Evolutionary conservation across 2,329 filamentous ascomycete species (phyloP), one percentile per base, ranked within the genome.

Genomic region (Cercospora beticola): DNA sequence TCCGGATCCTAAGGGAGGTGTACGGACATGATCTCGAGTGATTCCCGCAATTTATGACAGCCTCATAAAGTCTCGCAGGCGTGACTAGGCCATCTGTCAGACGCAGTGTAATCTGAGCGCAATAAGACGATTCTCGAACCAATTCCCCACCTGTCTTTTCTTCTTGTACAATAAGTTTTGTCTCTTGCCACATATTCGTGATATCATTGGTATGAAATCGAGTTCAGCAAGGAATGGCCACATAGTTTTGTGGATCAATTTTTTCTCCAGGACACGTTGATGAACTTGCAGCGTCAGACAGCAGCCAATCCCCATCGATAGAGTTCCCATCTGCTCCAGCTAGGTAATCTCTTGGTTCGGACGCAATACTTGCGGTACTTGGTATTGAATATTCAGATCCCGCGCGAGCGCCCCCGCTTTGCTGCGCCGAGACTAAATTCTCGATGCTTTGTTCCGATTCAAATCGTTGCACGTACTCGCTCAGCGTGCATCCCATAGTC

Each of bases 401-500:
- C 21, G 6, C 4, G 7, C 16, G 5, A 33, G 16, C 18, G n/a
- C 6, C 2, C 28, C 5, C 12, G 7, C 28, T 31, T 3, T 30
- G 6, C 46, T 26, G 10, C 21, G 2, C 9, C 21, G 4, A 12
- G 21, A 26, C 18, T 4, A n/a, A 23, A 3, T 2, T 26, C 4
- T 21, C 8, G 4, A 8, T 21, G n/a, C 9, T 30, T 12, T 28
- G 14, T 28, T 54, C 12, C 10, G 26, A 30, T 21, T 67, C 65
- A 7, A 67, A 63, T n/a, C n/a, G 26, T 10, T 21, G 21, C 2
- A 33, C 23, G n/a, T 64, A 68, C 10, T 65, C 49, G 21, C 62
- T 18, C 18, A 62, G n/a, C 12, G 62, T 68, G 8, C 54, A 61
- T 10, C 62, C 66, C 62, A 65, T 68, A 21, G 36, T 33, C 23